Percentiles rank a stretch among this genome's conserved stretches.
Conservation (phyloP, 805 yeast genomes). For the Yarrowia sp. region DNA sequence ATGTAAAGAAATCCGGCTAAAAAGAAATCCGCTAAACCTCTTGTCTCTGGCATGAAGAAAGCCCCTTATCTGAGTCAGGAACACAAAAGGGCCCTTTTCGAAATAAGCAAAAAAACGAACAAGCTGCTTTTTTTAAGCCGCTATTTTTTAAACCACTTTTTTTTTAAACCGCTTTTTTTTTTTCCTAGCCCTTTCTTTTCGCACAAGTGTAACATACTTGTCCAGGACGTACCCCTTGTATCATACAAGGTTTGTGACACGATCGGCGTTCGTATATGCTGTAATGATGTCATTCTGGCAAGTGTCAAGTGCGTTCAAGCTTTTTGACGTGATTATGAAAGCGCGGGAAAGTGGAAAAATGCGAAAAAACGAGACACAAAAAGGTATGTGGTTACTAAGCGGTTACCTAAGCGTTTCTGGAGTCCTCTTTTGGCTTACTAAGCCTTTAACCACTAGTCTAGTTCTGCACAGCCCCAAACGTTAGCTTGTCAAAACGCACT, state of each 20-base stretch:
- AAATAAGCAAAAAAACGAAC: background rate
- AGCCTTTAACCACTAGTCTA: no score
- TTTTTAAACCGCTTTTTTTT: no score
- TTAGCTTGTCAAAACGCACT: background rate
- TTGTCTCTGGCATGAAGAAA: background rate
- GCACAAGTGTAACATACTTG: background rate
- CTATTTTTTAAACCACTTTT: no score
- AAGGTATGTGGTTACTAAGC: no score
- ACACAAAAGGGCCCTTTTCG: background rate
- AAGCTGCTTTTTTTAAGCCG: background rate
- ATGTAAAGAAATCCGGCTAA: no score
- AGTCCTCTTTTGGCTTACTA: no score
- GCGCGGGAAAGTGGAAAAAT: no score
- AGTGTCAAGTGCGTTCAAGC: background rate
- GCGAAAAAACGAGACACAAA: no score
- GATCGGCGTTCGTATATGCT: conserved; percentile 11
- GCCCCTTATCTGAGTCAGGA: background rate
- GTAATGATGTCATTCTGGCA: background rate
- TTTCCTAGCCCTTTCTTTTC: background rate
- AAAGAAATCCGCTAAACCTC: no score
- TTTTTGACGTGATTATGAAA: background rate
- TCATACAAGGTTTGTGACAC: background rate
- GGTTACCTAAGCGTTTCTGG: no score
- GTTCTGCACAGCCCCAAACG: background rate
- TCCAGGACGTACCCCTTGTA: conserved; percentile 3